Base-by-base conservation (phyloP, 495 filamentous ascomycete species). In the Neurospora pannonica region DNA sequence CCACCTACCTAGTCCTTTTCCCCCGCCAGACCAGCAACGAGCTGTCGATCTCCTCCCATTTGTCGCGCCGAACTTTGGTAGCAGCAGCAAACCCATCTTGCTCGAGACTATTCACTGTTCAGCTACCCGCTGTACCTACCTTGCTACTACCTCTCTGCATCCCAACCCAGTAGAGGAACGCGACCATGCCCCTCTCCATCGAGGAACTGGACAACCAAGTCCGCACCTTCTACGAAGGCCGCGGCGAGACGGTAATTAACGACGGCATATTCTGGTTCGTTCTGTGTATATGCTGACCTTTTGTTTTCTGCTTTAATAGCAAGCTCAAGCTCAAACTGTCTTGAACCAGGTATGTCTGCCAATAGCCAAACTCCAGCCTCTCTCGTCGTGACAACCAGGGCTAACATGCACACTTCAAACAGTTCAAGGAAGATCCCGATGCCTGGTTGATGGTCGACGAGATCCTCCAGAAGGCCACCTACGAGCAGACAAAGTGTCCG, bases 391-490 rank as follows among this genome's bases (percentile, higher is more conserved):
- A 77, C 84, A 67, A 10, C 71, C 71, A 19, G 46, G 48, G 69
- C 77, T 78, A 73, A 80, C 75, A 62, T 38, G 4, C 28, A 37
- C 37, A 5, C 71, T 75, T 67, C 28, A 36, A 73, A 79, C 77
- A 98, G 95, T 99, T 99, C 87, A 97, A 97, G 82, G 95, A 98
- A 85, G 96, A 97, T 78, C 94, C 94, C 43, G 96, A 99, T 86
- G 92, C 96, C 71, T 99, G 96, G 96, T 86, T 98, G 71, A 88
- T 97, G 81, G 96, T 98, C 75, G 96, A 97, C 78, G 94, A 97
- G 80, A 97, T 99, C 74, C 88, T 99, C 71, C 90, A 94, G 82
- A 90, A 94, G 77, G 91, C 97, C 71, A 90, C 90, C 81, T 97
- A 97, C 81, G 90, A 92, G 38, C 95, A 98, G 83, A 99, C 96